A percentile compares a stretch with the other conserved stretches of the same genome.
Conservation (phyloP, 2,329 filamentous ascomycete genomes). For the Canariomyces notabilis region DNA sequence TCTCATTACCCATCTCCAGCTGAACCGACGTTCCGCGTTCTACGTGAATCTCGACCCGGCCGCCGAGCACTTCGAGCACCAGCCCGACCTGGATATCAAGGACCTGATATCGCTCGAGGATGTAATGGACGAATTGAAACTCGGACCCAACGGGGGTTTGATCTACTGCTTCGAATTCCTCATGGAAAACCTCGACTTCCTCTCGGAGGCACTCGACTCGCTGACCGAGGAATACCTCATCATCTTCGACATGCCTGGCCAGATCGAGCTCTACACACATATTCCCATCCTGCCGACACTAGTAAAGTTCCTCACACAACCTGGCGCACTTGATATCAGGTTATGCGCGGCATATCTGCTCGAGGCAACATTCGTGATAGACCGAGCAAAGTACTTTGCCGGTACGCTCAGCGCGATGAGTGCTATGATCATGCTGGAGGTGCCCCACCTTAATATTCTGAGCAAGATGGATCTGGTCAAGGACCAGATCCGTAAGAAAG, state of each 20-base stretch:
- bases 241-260: conserved; percentile 97
- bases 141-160: conserved; percentile 86
- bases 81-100: conserved; percentile 91
- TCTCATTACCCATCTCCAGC: conserved; percentile 86
- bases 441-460: conserved; percentile 92
- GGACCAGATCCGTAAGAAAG: conserved; percentile 78
- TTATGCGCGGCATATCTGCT: conserved; percentile 92
- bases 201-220: conserved; percentile 77
- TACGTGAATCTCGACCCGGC: conserved; percentile 98
- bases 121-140: conserved; percentile 90
- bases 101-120: conserved; percentile 90
- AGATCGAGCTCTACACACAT: conserved; percentile 98
- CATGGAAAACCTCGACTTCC: conserved; percentile 88
- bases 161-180: conserved; percentile 98
- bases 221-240: conserved; percentile 94
- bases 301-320: conserved; percentile 72
- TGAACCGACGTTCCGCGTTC: conserved; percentile 88
- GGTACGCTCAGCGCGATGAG: conserved; percentile 96
- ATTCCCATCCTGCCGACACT: conserved; percentile 86
- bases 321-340: conserved; percentile 79
- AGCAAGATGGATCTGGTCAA: conserved; percentile 98
- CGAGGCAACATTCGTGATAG: conserved; percentile 91
- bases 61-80: conserved; percentile 85
- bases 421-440: conserved; percentile 97
- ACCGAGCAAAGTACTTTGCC: conserved; percentile 95